Conservation (phyloP, 306 rosid species). For the Carpinus viminea region DNA sequence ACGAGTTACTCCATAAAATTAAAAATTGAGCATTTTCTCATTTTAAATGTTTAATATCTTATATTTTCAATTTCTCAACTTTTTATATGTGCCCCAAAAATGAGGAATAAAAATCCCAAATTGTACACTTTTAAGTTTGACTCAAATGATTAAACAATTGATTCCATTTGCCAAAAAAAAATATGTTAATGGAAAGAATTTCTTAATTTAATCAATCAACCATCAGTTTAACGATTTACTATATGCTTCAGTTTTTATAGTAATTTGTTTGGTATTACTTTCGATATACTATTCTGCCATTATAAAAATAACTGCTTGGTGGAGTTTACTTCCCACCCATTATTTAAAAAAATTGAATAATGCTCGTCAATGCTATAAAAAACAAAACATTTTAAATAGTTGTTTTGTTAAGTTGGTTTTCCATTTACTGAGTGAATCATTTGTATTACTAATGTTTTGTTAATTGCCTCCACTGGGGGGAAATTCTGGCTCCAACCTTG, state of each 20-base stretch:
- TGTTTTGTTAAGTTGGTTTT: not conserved
- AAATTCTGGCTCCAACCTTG: not conserved
- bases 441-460: not conserved
- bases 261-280: not conserved
- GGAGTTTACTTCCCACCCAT: not conserved
- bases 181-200: not conserved
- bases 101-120: too few species aligned
- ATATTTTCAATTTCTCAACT: too few species aligned
- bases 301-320: not conserved
- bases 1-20: too few species aligned
- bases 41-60: too few species aligned
- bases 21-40: too few species aligned
- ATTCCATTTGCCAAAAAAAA: too few species aligned
- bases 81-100: too few species aligned
- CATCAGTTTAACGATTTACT: not conserved
- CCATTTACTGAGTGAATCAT: too few species aligned
- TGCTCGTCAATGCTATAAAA: not conserved
- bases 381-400: too few species aligned
- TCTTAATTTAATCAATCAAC: not conserved
- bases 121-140: too few species aligned
- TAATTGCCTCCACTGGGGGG: not conserved
- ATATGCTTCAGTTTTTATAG: not conserved
- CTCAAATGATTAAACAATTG: too few species aligned
- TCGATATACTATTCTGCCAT: not conserved
- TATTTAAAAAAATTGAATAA: not conserved